Conservation (phyloP, 2,329 filamentous ascomycete species). For the Paracamarosporium sp. region DNA sequence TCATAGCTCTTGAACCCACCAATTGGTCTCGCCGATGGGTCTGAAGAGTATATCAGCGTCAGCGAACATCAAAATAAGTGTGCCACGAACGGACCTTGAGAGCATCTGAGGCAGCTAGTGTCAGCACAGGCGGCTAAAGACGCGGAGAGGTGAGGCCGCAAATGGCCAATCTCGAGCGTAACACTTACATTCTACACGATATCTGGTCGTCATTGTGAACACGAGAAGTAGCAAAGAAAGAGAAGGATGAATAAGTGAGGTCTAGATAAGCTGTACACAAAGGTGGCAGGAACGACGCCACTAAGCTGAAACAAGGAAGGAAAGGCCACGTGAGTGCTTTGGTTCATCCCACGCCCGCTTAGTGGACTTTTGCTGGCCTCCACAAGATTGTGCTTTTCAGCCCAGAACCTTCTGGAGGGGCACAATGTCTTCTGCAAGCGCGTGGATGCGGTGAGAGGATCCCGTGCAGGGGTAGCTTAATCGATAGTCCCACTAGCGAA, state of each 20-base stretch:
- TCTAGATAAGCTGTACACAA: conserved; percentile 22
- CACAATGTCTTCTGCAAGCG: not conserved
- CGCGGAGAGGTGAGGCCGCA: not conserved
- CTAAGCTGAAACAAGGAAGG: conserved; percentile 27
- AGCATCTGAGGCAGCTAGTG: conserved; percentile 58
- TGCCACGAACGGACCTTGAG: conserved; percentile 61
- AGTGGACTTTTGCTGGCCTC: too few relatives aligned
- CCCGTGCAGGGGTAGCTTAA: conserved; percentile 23
- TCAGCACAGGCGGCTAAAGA: conserved; percentile 19
- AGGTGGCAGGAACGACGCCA: conserved; percentile 30
- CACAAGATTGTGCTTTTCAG: too few relatives aligned
- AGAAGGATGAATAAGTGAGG: conserved; percentile 4
- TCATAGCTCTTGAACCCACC: conserved; percentile 62
- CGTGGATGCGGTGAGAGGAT: not conserved
- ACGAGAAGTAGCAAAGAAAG: conserved; percentile 9
- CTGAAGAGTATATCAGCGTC: conserved; percentile 55
- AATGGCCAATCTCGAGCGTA: not conserved
- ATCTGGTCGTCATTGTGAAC: conserved; percentile 48
- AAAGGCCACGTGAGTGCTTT: conserved; percentile 11
- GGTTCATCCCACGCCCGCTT: not conserved
- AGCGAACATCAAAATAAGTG: conserved; percentile 20
- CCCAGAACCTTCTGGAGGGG: too few relatives aligned
- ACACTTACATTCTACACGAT: conserved; percentile 49
- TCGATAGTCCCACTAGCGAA: conserved; percentile 27
- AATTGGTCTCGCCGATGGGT: conserved; percentile 92